Evolutionary conservation across 345 rosid genomes (phyloP), one percentile per base, ranked within the genome.

Genomic region (Camelina sativa): DNA sequence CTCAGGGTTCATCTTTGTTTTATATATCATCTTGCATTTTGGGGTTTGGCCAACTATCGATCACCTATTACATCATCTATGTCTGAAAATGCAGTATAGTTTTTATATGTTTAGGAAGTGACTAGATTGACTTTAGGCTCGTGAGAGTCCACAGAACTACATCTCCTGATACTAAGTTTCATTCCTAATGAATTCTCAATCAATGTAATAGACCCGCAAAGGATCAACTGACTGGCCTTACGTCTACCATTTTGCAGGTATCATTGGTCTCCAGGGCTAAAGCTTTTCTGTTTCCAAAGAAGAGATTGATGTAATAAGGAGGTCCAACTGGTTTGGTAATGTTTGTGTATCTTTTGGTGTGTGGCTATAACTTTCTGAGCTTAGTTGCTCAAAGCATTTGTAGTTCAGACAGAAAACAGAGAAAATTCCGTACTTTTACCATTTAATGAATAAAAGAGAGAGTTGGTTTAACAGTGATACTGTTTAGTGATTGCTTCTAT

Each of bases 191-290:
- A 22, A 40, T 58, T 58, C 17, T 65, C 61, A 37, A 12, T 25
- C n/a, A 20, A 37, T 58, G 34, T 48, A 4, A 6, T 48, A 65
- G 52, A 57, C 34, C 40, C 10, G 4, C 10, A 30, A 28, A 50
- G 13, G 44, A 60, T 60, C 20, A 59, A 40, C 56, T 68, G 74
- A 52, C 46, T 50, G 35, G n/a, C 4, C 37, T 30, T 25, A 61
- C 38, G 57, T 68, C 46, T 52, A 60, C 20, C 37, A 37, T 65
- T 13, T 71, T 71, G 67, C 62, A 77, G 80, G 80, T 41, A 77
- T 77, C 28, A 77, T 77, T 71, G 80, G 80, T 71, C 80, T 77
- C 59, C 80, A 77, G 62, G 80, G 80, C 50, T 77, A 71, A 54
- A 77, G 43, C 44, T 69, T n/a, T 34, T 62, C 16, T 46, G 32